phyloP scores from a whole-genome alignment of 2,329 filamentous ascomycete species.

The Sarocladium oryzae region DNA sequence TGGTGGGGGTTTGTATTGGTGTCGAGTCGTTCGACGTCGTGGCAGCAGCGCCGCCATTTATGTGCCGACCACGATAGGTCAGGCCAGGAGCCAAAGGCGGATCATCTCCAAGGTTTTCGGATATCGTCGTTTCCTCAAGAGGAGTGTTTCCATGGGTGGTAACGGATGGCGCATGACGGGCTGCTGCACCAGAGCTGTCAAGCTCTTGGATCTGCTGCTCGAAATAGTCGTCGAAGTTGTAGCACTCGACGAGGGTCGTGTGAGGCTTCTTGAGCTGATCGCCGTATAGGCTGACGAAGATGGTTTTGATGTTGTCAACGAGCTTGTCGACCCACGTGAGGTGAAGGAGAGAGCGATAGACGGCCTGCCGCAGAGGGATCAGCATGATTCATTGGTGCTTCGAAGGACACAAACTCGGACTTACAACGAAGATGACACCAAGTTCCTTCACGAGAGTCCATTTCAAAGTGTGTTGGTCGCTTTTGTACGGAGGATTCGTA shows the following conservation, averaged over 20 bases:
- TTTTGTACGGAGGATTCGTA: constrained; percentile 69
- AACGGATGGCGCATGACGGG: constrained; percentile 14
- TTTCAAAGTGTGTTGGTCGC: constrained; percentile 90
- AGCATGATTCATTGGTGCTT: not conserved
- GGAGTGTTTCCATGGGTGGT: constrained; percentile 22
- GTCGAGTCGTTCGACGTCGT: constrained; percentile 58
- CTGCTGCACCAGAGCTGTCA: constrained; percentile 47
- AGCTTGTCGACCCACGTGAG: constrained; percentile 96
- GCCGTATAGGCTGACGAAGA: constrained; percentile 86
- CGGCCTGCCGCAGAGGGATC: constrained; percentile 60
- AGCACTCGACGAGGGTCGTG: constrained; percentile 70
- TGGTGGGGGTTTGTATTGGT: constrained; percentile 63
- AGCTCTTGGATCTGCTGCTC: constrained; percentile 86
- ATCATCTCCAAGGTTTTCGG: constrained; percentile 20
- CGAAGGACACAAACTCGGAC: constrained; percentile 12
- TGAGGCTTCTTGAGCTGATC: constrained; percentile 78
- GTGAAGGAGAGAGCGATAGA: constrained; percentile 92
- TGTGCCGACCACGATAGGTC: constrained; percentile 31
- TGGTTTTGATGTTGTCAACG: constrained; percentile 86
- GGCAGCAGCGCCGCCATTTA: constrained; percentile 20
- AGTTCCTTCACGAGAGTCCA: constrained; percentile 92
- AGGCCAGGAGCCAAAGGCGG: constrained; percentile 29
- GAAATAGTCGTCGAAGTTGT: constrained; percentile 84
- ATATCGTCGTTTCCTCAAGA: constrained; percentile 26
- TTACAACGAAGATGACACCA: constrained; percentile 87